These are phyloP conservation scores for Globisporangium nagaii DNA, from an alignment of 352 stramenopile species.

Conservation along the genomic window DNA sequence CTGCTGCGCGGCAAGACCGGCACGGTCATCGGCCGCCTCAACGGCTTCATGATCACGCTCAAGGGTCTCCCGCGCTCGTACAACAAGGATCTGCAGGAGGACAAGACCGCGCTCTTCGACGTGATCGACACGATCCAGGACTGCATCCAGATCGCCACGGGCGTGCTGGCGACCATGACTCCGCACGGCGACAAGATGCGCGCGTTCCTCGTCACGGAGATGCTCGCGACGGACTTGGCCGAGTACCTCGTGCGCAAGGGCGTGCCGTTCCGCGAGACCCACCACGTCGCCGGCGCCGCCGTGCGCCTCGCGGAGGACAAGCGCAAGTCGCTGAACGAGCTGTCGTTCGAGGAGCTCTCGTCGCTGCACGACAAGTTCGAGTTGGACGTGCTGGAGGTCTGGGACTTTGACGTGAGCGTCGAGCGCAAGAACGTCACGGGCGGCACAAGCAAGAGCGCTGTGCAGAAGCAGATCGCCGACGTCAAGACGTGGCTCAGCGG, in stretches of 20 bases:
- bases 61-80: slow-evolving; percentile 97
- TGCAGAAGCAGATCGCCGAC: slow-evolving; percentile 73
- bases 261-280: slow-evolving; percentile 99
- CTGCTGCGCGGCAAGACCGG: slow-evolving; percentile 97
- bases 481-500: slow-evolving; percentile 69
- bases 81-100: slow-evolving; percentile 99
- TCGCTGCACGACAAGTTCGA: slow-evolving; percentile 89
- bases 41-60: slow-evolving; percentile 95
- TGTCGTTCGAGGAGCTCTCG: slow-evolving; percentile 88
- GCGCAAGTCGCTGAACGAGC: slow-evolving; percentile 73
- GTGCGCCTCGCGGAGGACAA: slow-evolving; percentile 91
- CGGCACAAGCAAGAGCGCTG: slow-evolving; percentile 73
- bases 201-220: slow-evolving; percentile 96
- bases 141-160: slow-evolving; percentile 95
- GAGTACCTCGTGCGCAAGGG: slow-evolving; percentile 99
- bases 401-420: slow-evolving; percentile 88
- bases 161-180: slow-evolving; percentile 96
- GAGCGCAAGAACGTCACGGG: slow-evolving; percentile 89
- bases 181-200: slow-evolving; percentile 93
- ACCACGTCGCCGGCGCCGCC: slow-evolving; percentile 96
- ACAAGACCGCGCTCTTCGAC: slow-evolving; percentile 98
- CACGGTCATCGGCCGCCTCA: slow-evolving; percentile 92
- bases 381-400: slow-evolving; percentile 85
- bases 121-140: slow-evolving; percentile 96
- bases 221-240: slow-evolving; percentile 98